Evolutionary conservation across 345 rosid species (phyloP).

Genomic region (Gossypium mustelinum): DNA sequence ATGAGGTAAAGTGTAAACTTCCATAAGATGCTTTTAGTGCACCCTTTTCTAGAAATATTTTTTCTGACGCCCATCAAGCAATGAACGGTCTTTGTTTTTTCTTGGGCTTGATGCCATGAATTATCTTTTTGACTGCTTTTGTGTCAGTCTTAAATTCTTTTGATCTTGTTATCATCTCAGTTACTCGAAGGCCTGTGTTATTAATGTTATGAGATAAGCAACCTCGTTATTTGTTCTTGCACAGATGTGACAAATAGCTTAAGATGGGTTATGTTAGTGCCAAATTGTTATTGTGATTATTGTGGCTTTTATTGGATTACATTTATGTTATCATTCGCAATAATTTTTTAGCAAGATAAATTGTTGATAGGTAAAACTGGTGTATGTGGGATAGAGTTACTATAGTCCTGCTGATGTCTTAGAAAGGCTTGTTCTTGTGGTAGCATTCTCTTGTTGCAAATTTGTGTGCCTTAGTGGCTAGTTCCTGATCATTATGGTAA

Average conservation of each 20-base stretch:
- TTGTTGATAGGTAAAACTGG: neutral
- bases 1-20: conserved; percentile 56
- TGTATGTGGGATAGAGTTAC: neutral
- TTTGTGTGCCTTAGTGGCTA: neutral
- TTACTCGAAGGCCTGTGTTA: neutral
- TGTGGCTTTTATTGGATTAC: neutral
- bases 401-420: neutral
- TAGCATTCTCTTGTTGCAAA: neutral
- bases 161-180: neutral
- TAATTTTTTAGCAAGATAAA: neutral
- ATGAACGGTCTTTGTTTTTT: neutral
- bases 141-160: neutral
- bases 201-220: neutral
- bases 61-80: neutral
- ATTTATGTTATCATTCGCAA: neutral
- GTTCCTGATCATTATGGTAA: too few species aligned
- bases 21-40: neutral
- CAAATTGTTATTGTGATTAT: neutral
- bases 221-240: neutral
- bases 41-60: neutral
- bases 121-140: neutral
- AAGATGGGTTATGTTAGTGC: neutral
- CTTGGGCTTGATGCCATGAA: too few species aligned
- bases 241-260: neutral
- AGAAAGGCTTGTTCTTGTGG: neutral